Conservation (phyloP, 306 rosid genomes). For the Trifolium fragiferum region DNA sequence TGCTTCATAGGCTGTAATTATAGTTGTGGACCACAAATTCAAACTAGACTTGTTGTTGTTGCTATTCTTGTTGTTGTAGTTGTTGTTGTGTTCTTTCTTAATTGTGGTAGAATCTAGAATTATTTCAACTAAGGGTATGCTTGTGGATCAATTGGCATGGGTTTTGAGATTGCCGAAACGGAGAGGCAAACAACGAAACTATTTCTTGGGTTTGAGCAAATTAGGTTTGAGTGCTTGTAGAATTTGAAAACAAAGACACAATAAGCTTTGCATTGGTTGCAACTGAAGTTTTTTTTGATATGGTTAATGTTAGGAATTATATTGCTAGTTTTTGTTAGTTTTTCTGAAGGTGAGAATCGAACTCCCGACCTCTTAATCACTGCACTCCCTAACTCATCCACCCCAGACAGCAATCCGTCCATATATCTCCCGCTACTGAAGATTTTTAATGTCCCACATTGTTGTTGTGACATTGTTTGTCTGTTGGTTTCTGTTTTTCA, state of each 20-base stretch:
- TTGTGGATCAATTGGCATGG: neutral
- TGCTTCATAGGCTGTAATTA: too few relatives aligned
- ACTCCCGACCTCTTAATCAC: too few relatives aligned
- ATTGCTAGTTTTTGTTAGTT: too few relatives aligned
- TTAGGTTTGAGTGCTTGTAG: neutral
- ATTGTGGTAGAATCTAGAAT: conserved; percentile 2
- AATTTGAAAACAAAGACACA: neutral
- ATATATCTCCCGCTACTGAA: neutral
- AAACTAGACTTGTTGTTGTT: neutral
- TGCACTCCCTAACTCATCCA: too few relatives aligned
- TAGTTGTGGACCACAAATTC: too few relatives aligned
- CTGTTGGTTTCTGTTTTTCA: conserved; percentile 4
- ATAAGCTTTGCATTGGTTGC: conserved; percentile 27
- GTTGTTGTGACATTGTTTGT: conserved; percentile 16
- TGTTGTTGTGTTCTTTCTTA: too few relatives aligned
- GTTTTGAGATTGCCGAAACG: neutral
- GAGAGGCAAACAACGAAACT: neutral
- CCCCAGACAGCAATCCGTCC: too few relatives aligned
- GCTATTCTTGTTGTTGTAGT: too few relatives aligned
- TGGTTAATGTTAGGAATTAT: too few relatives aligned
- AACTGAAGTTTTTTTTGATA: too few relatives aligned
- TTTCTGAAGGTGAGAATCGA: too few relatives aligned
- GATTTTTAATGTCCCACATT: conserved; percentile 15
- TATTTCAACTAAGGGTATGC: neutral
- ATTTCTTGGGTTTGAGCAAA: conserved; percentile 53